Percentiles rank a stretch among this genome's conserved stretches.
Evolutionary conservation across 1,284 basidiomycete species (phyloP).

Genomic region (Thelephora terrestris): DNA sequence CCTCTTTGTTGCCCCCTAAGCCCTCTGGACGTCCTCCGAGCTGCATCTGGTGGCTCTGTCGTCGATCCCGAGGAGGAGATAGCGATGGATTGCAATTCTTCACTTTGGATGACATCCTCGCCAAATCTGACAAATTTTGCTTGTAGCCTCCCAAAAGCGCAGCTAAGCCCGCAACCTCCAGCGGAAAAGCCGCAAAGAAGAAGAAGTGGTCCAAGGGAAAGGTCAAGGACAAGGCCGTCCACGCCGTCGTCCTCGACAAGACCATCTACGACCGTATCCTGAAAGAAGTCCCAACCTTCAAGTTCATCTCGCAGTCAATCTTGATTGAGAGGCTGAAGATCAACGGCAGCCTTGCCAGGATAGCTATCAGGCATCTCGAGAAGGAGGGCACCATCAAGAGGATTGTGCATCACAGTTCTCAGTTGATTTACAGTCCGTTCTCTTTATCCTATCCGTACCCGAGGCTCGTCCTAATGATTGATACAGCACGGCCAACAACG

Average conservation of each 20-base stretch:
- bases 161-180: constrained; percentile 55
- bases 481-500: constrained; percentile 52
- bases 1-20: not conserved
- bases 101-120: constrained; percentile 1
- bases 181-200: constrained; percentile 88
- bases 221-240: constrained; percentile 98
- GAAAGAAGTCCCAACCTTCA: constrained; percentile 99
- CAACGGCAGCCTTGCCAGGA: constrained; percentile 90
- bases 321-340: constrained; percentile 97
- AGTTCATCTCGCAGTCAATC: constrained; percentile 95
- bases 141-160: constrained; percentile 65
- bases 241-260: constrained; percentile 93
- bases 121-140: constrained; percentile 3
- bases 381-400: constrained; percentile 94
- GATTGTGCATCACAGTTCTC: constrained; percentile 92
- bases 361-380: constrained; percentile 91
- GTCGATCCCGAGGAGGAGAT: not conserved
- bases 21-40: not conserved
- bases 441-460: constrained; percentile 1
- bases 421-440: constrained; percentile 86
- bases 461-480: constrained; percentile 9
- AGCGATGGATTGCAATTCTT: not conserved
- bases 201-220: constrained; percentile 99
- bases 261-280: constrained; percentile 88
- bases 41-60: not conserved